Base-by-base conservation (phyloP, 2,329 filamentous ascomycete species). In the Penicillium sp. region DNA sequence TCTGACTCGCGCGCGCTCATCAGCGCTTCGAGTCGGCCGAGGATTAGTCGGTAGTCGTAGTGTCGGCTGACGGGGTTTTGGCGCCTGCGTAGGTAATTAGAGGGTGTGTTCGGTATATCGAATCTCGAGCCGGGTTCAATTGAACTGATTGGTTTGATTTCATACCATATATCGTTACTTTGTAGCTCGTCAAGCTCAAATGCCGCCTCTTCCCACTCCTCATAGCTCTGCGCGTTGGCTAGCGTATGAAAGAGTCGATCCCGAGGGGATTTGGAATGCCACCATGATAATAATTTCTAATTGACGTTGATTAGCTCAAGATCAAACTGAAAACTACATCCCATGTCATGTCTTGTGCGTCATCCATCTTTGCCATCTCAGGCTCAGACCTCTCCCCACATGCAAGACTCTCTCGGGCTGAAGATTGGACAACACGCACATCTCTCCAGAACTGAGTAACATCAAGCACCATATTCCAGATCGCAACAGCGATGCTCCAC, bases 141-240 rank as follows among this genome's bases (percentile, higher is more conserved):
- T 22, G 2, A 8, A 11, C 3, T 22, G 22, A 22, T 38, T 10
- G 5, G 16, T 19, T 30, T 37, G 22, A 11, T 26, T 6, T 10
- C 45, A 53, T 60, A 89, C 90, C 90, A 96, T 58, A 91, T 73
- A 74, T 95, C 90, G 63, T 91, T 84, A 40, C 87, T 87, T n/a
- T 91, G 80, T 17, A 90, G 78, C 66, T 88, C 87, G 72, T 96
- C 92, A n/a, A 96, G 82, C 66, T 89, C 84, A 60, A 89, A 83
- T 1, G 91, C 90, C n/a, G 88, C 86, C 61, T 87, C 86, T 69
- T 93, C 88, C 91, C 91, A 97, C 69, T 94, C 88, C 67, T 94
- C 89, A 69, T 88, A 96, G 26, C 82, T 81, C 61, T 84, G 80
- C 17, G 90, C 88, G 56, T 84, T 82, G 50, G 80, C 81, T 45